A percentile compares a stretch with the other conserved stretches of the same genome.
Evolutionary conservation across 2,329 filamentous ascomycete species (phyloP).

Genomic region (Xylaria sp.): DNA sequence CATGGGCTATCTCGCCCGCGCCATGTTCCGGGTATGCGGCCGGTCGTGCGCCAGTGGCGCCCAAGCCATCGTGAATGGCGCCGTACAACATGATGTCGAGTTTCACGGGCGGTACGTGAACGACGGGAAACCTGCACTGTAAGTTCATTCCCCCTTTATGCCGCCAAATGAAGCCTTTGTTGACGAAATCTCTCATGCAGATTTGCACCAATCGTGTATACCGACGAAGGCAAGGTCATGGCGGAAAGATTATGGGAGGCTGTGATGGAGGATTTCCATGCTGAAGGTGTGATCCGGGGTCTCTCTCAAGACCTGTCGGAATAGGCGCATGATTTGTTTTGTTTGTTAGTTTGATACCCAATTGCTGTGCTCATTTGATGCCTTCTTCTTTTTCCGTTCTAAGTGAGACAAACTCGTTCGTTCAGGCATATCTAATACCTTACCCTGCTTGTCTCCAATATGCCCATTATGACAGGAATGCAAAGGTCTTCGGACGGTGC

Average conservation of each 20-base stretch:
- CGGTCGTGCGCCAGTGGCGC: slow-evolving; percentile 10
- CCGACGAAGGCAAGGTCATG: slow-evolving; percentile 12
- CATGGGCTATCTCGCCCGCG: slow-evolving; percentile 3
- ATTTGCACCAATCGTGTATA: slow-evolving; percentile 13
- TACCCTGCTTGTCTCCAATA: neutral
- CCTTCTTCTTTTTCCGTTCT: too few relatives aligned
- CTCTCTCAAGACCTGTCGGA: neutral
- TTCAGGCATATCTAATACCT: too few relatives aligned
- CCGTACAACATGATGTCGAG: slow-evolving; percentile 9
- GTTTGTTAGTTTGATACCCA: neutral
- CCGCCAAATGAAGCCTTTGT: neutral
- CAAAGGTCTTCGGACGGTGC: too few relatives aligned
- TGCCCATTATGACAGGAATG: neutral
- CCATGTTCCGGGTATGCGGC: slow-evolving; percentile 14
- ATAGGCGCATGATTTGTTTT: neutral
- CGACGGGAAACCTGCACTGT: slow-evolving; percentile 3
- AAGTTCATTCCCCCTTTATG: neutral
- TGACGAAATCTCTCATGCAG: neutral
- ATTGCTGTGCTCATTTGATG: neutral
- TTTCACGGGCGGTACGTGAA: slow-evolving; percentile 16
- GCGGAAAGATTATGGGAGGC: slow-evolving; percentile 14
- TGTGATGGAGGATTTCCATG: slow-evolving; percentile 14
- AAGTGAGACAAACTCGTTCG: too few relatives aligned
- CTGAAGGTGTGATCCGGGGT: slow-evolving; percentile 4
- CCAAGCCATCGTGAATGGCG: slow-evolving; percentile 7